phyloP scores from a whole-genome alignment of 805 yeast species.

The Yamadazyma scolyti region DNA sequence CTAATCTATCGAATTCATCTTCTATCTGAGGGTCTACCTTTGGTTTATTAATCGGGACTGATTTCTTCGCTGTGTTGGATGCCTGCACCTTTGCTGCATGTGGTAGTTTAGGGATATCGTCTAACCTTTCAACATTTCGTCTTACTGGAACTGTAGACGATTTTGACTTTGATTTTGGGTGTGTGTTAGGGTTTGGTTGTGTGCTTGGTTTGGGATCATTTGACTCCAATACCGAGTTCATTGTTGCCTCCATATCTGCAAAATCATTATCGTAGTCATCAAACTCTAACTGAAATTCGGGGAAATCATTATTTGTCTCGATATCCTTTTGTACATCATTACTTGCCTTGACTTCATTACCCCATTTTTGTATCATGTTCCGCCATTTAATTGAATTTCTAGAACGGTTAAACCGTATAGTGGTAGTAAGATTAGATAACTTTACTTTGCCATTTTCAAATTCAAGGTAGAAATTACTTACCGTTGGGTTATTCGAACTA shows the following conservation, averaged over 20 bases:
- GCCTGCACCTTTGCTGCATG: too few species aligned
- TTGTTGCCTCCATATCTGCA: too few species aligned
- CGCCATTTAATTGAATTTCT: constrained; percentile 27
- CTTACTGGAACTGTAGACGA: too few species aligned
- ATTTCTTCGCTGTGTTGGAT: too few species aligned
- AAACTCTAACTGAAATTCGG: constrained; percentile 14
- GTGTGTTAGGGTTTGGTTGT: too few species aligned
- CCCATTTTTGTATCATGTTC: constrained; percentile 7
- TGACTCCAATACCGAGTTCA: too few species aligned
- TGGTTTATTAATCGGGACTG: too few species aligned
- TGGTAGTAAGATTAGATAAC: constrained; percentile 24
- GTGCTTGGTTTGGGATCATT: too few species aligned
- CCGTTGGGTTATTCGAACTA: constrained; percentile 9
- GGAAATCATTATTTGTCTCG: constrained; percentile 37
- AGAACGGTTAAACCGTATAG: constrained; percentile 35
- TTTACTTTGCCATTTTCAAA: constrained; percentile 14
- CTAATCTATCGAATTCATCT: constrained; percentile 42
- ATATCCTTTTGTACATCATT: too few species aligned
- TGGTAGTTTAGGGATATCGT: too few species aligned
- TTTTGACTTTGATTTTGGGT: too few species aligned
- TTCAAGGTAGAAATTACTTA: constrained; percentile 29
- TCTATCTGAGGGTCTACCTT: constrained; percentile 7
- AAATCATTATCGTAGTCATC: constrained; percentile 10
- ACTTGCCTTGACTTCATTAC: constrained; percentile 5
- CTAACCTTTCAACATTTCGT: too few species aligned